A percentile compares a stretch with the other conserved stretches of the same genome.
These are phyloP conservation scores for Globisporangium middletonii DNA, from an alignment of 352 stramenopile genomes.

Conservation along the genomic window DNA sequence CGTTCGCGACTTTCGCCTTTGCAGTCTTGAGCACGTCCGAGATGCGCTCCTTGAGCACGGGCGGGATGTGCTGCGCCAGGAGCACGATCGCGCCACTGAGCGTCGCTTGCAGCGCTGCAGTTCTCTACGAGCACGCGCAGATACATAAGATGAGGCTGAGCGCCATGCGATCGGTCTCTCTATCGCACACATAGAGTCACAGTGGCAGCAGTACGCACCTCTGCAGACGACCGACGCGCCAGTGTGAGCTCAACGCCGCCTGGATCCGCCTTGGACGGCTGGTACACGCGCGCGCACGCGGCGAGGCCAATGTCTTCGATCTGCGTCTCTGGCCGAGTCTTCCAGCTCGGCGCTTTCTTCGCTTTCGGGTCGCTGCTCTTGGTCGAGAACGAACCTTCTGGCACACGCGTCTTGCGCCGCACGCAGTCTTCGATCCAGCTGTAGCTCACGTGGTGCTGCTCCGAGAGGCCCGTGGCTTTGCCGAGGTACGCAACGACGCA, in stretches of 20 bases:
- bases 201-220: constrained; percentile 18
- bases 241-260: constrained; percentile 39
- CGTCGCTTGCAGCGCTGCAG: constrained; percentile 42
- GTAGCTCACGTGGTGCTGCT: constrained; percentile 65
- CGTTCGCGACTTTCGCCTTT: constrained; percentile 76
- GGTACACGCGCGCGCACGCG: constrained; percentile 41
- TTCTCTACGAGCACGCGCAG: constrained; percentile 22
- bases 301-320: constrained; percentile 42
- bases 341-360: constrained; percentile 31
- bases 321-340: constrained; percentile 37
- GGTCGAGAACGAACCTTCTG: constrained; percentile 44
- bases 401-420: constrained; percentile 36
- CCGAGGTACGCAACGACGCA: constrained; percentile 56
- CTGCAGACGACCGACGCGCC: constrained; percentile 35
- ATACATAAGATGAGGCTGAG: neutral
- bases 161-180: too few species aligned
- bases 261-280: constrained; percentile 24
- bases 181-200: neutral
- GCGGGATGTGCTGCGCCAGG: constrained; percentile 68
- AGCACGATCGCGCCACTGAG: constrained; percentile 61
- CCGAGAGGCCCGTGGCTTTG: constrained; percentile 34
- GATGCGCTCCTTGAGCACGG: constrained; percentile 53
- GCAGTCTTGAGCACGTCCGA: constrained; percentile 57
- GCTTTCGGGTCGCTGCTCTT: neutral
- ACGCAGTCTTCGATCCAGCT: constrained; percentile 83